Conservation (phyloP, 2,329 filamentous ascomycete species). For the Talaromyces amestolkiae region DNA sequence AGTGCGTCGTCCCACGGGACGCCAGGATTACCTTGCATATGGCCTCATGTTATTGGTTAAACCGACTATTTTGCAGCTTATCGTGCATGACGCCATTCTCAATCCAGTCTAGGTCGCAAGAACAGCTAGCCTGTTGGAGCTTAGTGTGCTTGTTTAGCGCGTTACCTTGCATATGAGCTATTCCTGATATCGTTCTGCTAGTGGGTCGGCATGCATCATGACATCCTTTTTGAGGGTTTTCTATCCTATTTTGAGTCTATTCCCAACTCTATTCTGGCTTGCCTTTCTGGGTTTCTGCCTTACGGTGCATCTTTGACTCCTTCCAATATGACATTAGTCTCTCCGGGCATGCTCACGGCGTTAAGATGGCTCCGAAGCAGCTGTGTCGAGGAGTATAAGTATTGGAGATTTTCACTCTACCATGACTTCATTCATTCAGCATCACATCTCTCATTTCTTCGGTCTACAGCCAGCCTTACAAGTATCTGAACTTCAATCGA, state of each 20-base stretch:
- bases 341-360: background rate
- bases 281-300: background rate
- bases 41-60: background rate
- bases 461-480: background rate
- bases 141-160: background rate
- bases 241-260: too few relatives aligned
- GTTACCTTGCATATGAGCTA: background rate
- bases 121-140: background rate
- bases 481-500: background rate
- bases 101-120: background rate
- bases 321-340: background rate
- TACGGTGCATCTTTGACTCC: background rate
- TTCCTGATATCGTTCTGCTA: background rate
- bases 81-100: background rate
- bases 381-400: conserved; percentile 5
- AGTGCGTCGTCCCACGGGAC: too few relatives aligned
- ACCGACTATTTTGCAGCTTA: background rate
- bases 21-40: conserved; percentile 1
- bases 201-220: background rate
- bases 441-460: background rate
- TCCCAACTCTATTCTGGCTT: too few relatives aligned
- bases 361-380: conserved; percentile 6
- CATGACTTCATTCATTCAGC: background rate
- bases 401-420: background rate
- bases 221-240: too few relatives aligned